These are phyloP conservation scores for Babesia sp. DNA, from an alignment of 169 alveolate species.

Conservation along the genomic window DNA sequence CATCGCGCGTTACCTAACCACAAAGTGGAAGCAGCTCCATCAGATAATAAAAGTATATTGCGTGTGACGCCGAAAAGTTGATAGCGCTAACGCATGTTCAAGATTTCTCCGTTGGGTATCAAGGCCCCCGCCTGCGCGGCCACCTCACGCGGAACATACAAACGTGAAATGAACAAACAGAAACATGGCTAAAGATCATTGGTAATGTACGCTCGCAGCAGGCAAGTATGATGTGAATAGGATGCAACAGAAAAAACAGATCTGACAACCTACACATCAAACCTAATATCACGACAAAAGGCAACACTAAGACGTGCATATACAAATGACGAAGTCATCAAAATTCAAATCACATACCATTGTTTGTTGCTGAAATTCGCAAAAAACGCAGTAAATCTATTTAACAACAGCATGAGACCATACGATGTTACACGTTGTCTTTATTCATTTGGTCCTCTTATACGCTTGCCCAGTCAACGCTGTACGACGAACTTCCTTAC, in stretches of 20 bases:
- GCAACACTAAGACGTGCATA: not conserved
- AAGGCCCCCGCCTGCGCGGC: constrained; percentile 45
- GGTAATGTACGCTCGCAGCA: too few relatives aligned
- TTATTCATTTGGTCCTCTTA: not conserved
- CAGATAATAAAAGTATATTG: not conserved
- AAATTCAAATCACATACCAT: not conserved
- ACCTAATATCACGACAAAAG: not conserved
- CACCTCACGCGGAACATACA: not conserved
- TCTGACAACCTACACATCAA: not conserved
- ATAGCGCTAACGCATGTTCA: constrained; percentile 20
- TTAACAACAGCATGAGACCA: not conserved
- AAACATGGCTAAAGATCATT: too few relatives aligned
- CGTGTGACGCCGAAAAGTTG: not conserved
- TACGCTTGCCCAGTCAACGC: not conserved
- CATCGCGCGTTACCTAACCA: constrained; percentile 28
- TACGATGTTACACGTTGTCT: not conserved
- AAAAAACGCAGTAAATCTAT: not conserved
- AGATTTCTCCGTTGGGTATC: constrained; percentile 12
- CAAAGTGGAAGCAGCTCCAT: not conserved
- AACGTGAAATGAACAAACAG: too few relatives aligned
- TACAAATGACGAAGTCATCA: not conserved
- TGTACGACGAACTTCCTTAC: not conserved
- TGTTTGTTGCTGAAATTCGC: not conserved
- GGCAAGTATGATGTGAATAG: too few relatives aligned
- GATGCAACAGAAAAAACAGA: not conserved